Evolutionary conservation across 2,329 filamentous ascomycete species (phyloP), one percentile per base, ranked within the genome.

Genomic region (Ophiocordyceps robertsii): DNA sequence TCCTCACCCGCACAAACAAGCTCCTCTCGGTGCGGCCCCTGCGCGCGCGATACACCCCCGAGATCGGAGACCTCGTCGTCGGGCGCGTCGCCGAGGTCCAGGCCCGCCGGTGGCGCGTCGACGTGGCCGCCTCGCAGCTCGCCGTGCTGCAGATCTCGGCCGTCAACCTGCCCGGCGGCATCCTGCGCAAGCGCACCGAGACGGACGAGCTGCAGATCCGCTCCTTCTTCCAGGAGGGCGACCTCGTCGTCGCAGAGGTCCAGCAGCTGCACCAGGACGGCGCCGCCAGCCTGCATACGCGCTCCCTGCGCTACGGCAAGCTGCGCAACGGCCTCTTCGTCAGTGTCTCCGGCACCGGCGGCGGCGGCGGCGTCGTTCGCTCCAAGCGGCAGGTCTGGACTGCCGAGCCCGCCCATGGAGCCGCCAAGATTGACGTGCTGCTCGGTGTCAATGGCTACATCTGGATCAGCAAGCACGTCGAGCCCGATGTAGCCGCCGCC

Each of bases 191-290:
- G 58, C 75, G 92, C 50, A 98, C 92, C 27, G 89, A 90, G 56
- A 93, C 92, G 14, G 92, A 98, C 62, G 92, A 96, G 68, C 72
- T 98, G 54, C 92, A 96, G 64, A 96, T 98, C 63, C 79, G 92
- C 40, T 86, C 80, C n/a, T 98, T 95, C 64, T 96, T 98, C 66
- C 81, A 83, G 43, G 92, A 98, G 63, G 92, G 92, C 12, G 92
- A 98, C 59, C 67, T 98, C 41, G 68, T 98, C 14, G 85, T 96
- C 16, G 92, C 92, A 1, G 92, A 98, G 66, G 92, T 98, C 43
- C 92, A 98, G 71, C 77, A 78, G 52, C 70, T 98, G 43, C 86
- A 88, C 60, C 74, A 79, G 44, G 90, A 96, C 63, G 90, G 89
- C 44, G 82, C 78, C 2, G 89, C 92, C 1, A 82, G 81, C 44